These are phyloP conservation scores for Laguncularia racemosa DNA, from an alignment of 345 rosid genomes.

Conservation along the genomic window DNA sequence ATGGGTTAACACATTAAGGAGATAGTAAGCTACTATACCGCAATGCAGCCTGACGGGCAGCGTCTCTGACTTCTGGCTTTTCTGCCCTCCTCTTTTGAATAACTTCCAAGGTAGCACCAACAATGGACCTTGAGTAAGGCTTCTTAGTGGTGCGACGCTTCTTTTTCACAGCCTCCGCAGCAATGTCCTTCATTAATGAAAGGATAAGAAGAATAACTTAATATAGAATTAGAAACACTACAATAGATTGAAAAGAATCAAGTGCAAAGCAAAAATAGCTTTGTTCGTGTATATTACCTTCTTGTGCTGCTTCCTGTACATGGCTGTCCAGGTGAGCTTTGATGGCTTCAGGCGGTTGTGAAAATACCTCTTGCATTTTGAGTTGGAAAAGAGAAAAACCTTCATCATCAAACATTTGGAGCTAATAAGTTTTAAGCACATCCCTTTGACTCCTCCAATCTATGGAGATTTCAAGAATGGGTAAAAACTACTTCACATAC, in stretches of 20 bases:
- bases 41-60: conserved; percentile 57
- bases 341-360: conserved; percentile 91
- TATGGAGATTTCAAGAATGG: not conserved
- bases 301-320: conserved; percentile 69
- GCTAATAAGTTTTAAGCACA: not conserved
- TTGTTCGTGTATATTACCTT: conserved; percentile 25
- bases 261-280: not conserved
- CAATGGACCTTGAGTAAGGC: conserved; percentile 72
- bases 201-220: not conserved
- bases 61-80: conserved; percentile 69
- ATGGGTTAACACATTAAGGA: not conserved
- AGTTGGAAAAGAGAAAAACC: conserved; percentile 88
- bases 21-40: conserved; percentile 16
- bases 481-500: conserved; percentile 13
- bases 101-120: conserved; percentile 66
- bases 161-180: conserved; percentile 57
- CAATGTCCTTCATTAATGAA: conserved; percentile 32
- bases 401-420: conserved; percentile 3
- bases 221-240: too few relatives aligned
- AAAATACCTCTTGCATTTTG: conserved; percentile 91
- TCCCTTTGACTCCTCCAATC: not conserved
- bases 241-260: too few relatives aligned
- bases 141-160: conserved; percentile 46
- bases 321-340: conserved; percentile 78
- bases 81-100: conserved; percentile 59